A percentile compares a stretch with the other conserved stretches of the same genome.
phyloP scores from a whole-genome alignment of 2,329 filamentous ascomycete species.

The Lachnellula arida region DNA sequence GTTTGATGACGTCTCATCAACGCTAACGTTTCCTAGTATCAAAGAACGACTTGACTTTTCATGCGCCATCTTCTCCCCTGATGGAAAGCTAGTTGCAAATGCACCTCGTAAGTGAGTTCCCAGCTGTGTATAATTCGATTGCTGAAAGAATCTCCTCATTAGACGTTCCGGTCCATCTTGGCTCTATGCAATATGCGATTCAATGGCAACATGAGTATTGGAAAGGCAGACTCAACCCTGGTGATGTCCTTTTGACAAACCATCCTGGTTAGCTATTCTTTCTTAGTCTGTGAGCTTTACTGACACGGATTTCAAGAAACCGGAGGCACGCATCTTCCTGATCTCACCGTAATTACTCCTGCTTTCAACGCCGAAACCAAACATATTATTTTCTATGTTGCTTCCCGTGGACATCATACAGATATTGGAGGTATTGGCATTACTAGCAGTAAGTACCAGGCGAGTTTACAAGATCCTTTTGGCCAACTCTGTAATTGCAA shows the following conservation, averaged over 20 bases:
- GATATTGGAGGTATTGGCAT: slow-evolving; percentile 69
- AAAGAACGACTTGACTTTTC: slow-evolving; percentile 78
- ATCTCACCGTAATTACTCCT: slow-evolving; percentile 76
- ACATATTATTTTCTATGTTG: slow-evolving; percentile 78
- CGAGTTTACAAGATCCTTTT: too few relatives aligned
- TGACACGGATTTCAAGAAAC: neutral
- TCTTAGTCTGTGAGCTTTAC: too few relatives aligned
- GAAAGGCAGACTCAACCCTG: slow-evolving; percentile 67
- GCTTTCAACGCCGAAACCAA: slow-evolving; percentile 59
- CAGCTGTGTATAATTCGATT: too few relatives aligned
- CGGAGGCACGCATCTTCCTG: slow-evolving; percentile 77
- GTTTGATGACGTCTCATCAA: slow-evolving; percentile 37
- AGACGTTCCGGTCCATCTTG: slow-evolving; percentile 50
- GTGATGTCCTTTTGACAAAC: slow-evolving; percentile 77
- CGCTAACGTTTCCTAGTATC: slow-evolving; percentile 72
- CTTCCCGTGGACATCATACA: slow-evolving; percentile 69
- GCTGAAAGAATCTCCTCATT: too few relatives aligned
- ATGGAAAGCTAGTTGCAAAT: slow-evolving; percentile 74
- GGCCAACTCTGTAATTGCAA: too few relatives aligned
- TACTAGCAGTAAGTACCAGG: neutral
- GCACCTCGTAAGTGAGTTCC: slow-evolving; percentile 44
- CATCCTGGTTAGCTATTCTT: slow-evolving; percentile 51
- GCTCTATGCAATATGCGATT: slow-evolving; percentile 38
- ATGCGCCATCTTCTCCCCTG: slow-evolving; percentile 70
- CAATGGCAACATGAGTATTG: slow-evolving; percentile 71